These are phyloP conservation scores for Xylariaceae sp. DNA, from an alignment of 2,329 filamentous ascomycete species.

Conservation along the genomic window DNA sequence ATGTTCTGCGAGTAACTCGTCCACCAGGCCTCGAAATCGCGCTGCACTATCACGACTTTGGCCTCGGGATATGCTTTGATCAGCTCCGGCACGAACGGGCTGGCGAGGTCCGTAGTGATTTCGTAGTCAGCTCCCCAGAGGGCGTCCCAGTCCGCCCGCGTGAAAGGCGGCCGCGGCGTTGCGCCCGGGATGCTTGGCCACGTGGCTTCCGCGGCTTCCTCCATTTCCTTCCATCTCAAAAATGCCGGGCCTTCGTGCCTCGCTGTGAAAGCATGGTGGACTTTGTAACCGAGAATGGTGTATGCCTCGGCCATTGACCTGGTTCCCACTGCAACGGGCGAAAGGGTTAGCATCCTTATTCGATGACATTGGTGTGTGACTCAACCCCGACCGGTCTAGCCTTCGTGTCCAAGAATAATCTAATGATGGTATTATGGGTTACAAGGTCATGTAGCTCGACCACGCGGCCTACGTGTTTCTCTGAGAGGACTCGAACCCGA, in stretches of 20 bases:
- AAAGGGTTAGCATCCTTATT: constrained; percentile 1
- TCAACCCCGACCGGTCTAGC: background rate
- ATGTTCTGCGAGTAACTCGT: constrained; percentile 13
- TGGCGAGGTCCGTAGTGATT: constrained; percentile 21
- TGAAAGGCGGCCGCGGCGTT: constrained; percentile 3
- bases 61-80: constrained; percentile 23
- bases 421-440: constrained; percentile 1
- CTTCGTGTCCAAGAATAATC: background rate
- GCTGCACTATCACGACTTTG: constrained; percentile 24
- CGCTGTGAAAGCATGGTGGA: constrained; percentile 10
- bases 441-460: too few species aligned
- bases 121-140: constrained; percentile 16
- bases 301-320: constrained; percentile 21
- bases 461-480: too few species aligned
- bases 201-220: constrained; percentile 13
- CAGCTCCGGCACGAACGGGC: constrained; percentile 19
- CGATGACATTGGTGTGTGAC: background rate
- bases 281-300: constrained; percentile 17
- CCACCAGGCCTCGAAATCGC: constrained; percentile 26
- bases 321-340: constrained; percentile 12
- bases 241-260: background rate
- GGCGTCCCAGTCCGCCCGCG: constrained; percentile 10
- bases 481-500: too few species aligned
- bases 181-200: background rate
- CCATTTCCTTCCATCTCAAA: constrained; percentile 13